phyloP scores from a whole-genome alignment of 2,329 filamentous ascomycete species.

The Sphaerulina musiva region DNA sequence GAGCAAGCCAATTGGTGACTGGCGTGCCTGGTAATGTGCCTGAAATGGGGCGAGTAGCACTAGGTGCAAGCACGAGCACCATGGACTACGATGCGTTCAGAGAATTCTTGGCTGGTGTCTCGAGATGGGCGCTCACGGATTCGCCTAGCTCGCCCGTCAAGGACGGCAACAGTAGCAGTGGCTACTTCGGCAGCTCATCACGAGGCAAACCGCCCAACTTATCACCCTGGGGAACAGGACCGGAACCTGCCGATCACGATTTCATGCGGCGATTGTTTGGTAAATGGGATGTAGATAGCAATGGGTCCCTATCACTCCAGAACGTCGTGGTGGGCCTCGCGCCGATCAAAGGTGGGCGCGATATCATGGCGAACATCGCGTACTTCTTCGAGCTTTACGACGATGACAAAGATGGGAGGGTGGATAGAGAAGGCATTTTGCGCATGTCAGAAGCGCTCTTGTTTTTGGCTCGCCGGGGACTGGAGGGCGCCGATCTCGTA shows the following conservation, averaged over 20 bases:
- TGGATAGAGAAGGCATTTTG: conserved; percentile 90
- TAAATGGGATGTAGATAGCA: conserved; percentile 77
- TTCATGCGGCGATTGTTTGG: conserved; percentile 83
- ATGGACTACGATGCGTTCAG: conserved; percentile 98
- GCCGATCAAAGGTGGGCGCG: conserved; percentile 81
- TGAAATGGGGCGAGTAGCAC: conserved; percentile 78
- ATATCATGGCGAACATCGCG: conserved; percentile 96
- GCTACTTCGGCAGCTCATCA: conserved; percentile 49
- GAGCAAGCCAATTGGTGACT: conserved; percentile 44
- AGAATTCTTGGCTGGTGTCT: conserved; percentile 79
- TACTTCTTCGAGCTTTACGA: conserved; percentile 99
- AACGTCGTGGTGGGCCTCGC: conserved; percentile 89
- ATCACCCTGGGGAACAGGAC: conserved; percentile 54
- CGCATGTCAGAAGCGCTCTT: conserved; percentile 89
- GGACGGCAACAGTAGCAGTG: conserved; percentile 48
- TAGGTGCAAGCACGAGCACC: conserved; percentile 79
- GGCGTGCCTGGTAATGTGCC: conserved; percentile 46
- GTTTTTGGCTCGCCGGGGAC: conserved; percentile 81
- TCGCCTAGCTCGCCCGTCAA: conserved; percentile 58
- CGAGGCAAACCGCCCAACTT: conserved; percentile 35
- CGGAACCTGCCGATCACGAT: conserved; percentile 82
- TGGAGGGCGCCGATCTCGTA: conserved; percentile 48
- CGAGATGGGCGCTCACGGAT: conserved; percentile 90
- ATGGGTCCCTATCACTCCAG: conserved; percentile 73
- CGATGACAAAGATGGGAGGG: conserved; percentile 80